Evolutionary conservation across 2,329 filamentous ascomycete genomes (phyloP), one percentile per base, ranked within the genome.

Genomic region (Pestalotiopsis fici): DNA sequence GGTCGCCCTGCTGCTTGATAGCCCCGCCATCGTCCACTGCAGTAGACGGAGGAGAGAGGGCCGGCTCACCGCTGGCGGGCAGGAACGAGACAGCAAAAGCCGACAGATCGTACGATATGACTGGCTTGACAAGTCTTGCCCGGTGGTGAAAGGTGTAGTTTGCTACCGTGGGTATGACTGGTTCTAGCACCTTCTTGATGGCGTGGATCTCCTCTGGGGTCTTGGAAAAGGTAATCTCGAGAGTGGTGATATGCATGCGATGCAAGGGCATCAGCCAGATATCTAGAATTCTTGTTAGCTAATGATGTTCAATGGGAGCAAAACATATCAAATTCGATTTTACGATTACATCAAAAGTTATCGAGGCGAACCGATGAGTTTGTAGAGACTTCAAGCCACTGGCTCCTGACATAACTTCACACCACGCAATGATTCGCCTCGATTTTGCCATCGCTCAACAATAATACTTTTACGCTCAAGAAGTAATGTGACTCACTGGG

Each of bases 71-170:
- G 3, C 89, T 86, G 0, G 93, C 93, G 0, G 95, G 95, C 1
- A 98, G 82, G 79, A 97, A 98, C 28, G 93, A 96, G 39, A 98
- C 81, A 1, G 95, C 95, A 66, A 98, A 85, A 18, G 94, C 95
- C 4, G 94, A 91, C 1, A 93, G 87, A 77, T 98, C 95, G 76
- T 92, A 97, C 27, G 93, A 94, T 59, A 98, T 78, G 77, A 92
- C 85, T 1, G 95, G 95, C 78, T 92, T 96, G 68, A 97, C 88
- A 3, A 98, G 88, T 12, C 93, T 88, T 1, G 92, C 83, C 57
- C 92, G 90, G 76, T 94, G 90, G 3, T 81, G 77, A 74, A 86
- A 85, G 0, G 92, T 90, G 75, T 91, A 90, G 74, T 90, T 87
- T 4, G 88, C 87, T 70, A 97, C 87, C 11, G 81, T 75, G 7